A percentile compares a stretch with the other conserved stretches of the same genome.
These are phyloP conservation scores for Coniophora puteana DNA, from an alignment of 1,284 basidiomycete species.

Conservation along the genomic window DNA sequence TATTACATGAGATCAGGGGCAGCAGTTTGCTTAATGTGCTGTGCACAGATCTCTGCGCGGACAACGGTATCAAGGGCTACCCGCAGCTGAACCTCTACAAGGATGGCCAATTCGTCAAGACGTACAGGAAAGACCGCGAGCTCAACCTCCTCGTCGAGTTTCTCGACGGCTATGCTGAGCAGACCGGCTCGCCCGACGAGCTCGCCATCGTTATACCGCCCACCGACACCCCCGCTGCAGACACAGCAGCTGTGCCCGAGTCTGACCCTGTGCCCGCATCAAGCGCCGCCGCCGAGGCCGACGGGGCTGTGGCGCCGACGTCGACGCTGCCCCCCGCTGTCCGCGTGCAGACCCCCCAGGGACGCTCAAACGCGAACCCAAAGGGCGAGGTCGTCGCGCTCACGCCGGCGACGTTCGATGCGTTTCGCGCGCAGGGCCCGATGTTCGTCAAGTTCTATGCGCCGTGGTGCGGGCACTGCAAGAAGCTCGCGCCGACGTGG, in stretches of 20 bases:
- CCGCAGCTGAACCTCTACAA: constrained; percentile 78
- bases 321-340: constrained; percentile 11
- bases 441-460: constrained; percentile 89
- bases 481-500: constrained; percentile 84
- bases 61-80: constrained; percentile 70
- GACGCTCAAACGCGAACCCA: constrained; percentile 44
- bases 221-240: constrained; percentile 26
- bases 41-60: constrained; percentile 78
- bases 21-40: neutral
- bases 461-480: constrained; percentile 94
- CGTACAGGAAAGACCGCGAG: constrained; percentile 53
- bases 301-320: constrained; percentile 10
- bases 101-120: constrained; percentile 59
- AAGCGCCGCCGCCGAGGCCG: neutral
- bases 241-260: constrained; percentile 8
- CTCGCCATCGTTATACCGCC: constrained; percentile 32
- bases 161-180: constrained; percentile 36
- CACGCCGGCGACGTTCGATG: constrained; percentile 47
- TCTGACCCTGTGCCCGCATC: neutral
- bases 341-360: constrained; percentile 13
- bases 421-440: constrained; percentile 53
- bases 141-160: constrained; percentile 48
- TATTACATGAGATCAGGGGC: neutral
- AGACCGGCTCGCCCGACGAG: neutral
- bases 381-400: constrained; percentile 62